These are phyloP conservation scores for Xylaria sp. DNA, from an alignment of 2,329 filamentous ascomycete species.

Conservation along the genomic window DNA sequence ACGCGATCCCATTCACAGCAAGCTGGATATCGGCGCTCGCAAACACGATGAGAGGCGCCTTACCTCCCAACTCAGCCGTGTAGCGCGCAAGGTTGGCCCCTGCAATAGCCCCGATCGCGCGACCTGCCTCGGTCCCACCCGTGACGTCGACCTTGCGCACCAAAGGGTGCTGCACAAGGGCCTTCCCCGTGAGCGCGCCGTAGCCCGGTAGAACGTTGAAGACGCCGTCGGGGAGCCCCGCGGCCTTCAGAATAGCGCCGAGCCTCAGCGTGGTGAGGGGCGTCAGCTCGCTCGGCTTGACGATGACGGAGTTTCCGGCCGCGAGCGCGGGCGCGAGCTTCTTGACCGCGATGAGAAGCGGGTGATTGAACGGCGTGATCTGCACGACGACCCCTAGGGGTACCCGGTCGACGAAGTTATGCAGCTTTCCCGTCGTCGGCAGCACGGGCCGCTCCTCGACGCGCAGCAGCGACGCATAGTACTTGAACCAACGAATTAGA, in stretches of 20 bases:
- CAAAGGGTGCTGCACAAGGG: slow-evolving; percentile 62
- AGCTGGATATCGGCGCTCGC: slow-evolving; percentile 71
- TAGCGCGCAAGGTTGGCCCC: slow-evolving; percentile 74
- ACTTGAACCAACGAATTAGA: slow-evolving; percentile 75
- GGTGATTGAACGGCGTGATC: slow-evolving; percentile 69
- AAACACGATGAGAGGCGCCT: slow-evolving; percentile 76
- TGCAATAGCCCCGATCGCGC: slow-evolving; percentile 73
- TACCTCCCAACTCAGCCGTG: slow-evolving; percentile 77
- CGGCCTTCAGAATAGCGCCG: slow-evolving; percentile 69
- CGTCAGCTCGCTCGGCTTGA: slow-evolving; percentile 72
- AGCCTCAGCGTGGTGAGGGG: slow-evolving; percentile 70
- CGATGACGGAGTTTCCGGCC: slow-evolving; percentile 66
- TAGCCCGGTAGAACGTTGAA: slow-evolving; percentile 70
- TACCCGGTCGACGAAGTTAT: slow-evolving; percentile 65
- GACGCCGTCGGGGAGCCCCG: slow-evolving; percentile 76
- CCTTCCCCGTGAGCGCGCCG: slow-evolving; percentile 62
- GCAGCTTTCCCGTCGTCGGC: slow-evolving; percentile 69
- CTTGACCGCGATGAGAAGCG: slow-evolving; percentile 66
- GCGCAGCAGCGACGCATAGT: slow-evolving; percentile 74
- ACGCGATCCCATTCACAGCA: slow-evolving; percentile 75
- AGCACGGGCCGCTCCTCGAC: slow-evolving; percentile 73
- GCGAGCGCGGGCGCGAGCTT: slow-evolving; percentile 70
- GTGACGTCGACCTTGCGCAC: slow-evolving; percentile 78
- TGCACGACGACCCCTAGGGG: slow-evolving; percentile 68
- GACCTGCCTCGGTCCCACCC: slow-evolving; percentile 76